Conservation (phyloP, 192 early-diverging fungal species). For the Obelidium mucronatum region DNA sequence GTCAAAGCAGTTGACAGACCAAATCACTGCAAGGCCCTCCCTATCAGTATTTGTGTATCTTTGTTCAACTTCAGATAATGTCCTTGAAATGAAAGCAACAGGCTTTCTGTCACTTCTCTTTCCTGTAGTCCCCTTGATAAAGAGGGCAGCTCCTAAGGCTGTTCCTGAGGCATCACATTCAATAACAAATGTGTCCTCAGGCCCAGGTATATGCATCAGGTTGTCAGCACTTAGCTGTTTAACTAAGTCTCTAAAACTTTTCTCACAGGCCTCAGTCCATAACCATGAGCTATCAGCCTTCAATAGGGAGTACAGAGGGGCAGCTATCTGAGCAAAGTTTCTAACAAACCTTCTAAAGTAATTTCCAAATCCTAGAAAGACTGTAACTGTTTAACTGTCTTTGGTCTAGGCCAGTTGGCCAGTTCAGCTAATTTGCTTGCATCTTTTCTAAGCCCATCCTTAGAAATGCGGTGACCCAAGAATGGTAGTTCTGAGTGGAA, state of each 20-base stretch:
- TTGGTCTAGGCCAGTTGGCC: constrained; percentile 35
- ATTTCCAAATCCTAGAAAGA: constrained; percentile 36
- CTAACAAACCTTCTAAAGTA: constrained; percentile 46
- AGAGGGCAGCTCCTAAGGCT: too few relatives aligned
- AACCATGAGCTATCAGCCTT: background rate
- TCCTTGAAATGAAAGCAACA: too few relatives aligned
- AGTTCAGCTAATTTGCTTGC: constrained; percentile 43
- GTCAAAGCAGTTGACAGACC: constrained; percentile 33
- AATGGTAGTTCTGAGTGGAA: constrained; percentile 33
- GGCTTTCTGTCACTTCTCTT: too few relatives aligned
- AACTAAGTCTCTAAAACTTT: constrained; percentile 45
- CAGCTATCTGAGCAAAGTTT: constrained; percentile 33
- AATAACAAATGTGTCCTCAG: constrained; percentile 7
- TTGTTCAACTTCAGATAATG: too few relatives aligned
- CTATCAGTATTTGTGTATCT: too few relatives aligned
- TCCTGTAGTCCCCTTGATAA: too few relatives aligned
- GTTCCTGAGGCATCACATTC: constrained; percentile 23
- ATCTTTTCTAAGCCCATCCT: constrained; percentile 34
- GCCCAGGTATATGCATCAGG: background rate
- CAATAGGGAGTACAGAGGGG: constrained; percentile 34
- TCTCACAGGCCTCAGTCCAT: constrained; percentile 18
- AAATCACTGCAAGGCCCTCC: constrained; percentile 45
- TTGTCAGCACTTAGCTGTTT: constrained; percentile 13
- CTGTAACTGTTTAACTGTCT: constrained; percentile 15
- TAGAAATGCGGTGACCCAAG: constrained; percentile 40